These are phyloP conservation scores for Cornus suecica DNA, from an alignment of 148 eudicot species.

Conservation along the genomic window DNA sequence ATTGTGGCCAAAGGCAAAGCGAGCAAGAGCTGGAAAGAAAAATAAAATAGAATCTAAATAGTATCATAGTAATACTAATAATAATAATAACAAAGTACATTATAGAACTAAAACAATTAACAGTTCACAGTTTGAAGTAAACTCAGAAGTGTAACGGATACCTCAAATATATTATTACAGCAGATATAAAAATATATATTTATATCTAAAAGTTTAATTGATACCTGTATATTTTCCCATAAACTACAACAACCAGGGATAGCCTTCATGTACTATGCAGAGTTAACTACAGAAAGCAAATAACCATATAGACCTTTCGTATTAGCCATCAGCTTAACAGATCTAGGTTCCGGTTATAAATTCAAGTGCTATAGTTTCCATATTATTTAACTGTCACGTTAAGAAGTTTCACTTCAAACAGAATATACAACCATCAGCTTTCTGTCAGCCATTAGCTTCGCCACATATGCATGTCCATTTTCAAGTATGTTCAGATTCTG, in stretches of 20 bases:
- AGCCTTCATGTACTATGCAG: not conserved
- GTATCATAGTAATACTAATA: not conserved
- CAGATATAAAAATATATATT: not conserved
- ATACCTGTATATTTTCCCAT: not conserved
- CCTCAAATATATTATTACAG: not conserved
- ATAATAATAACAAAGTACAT: too few relatives aligned
- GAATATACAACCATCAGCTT: not conserved
- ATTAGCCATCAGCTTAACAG: not conserved
- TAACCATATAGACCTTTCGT: not conserved
- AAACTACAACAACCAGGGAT: not conserved
- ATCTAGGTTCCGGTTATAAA: not conserved
- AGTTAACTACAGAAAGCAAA: not conserved
- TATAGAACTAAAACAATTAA: too few relatives aligned
- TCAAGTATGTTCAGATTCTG: not conserved
- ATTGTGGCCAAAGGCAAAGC: constrained; percentile 95
- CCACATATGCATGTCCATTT: not conserved
- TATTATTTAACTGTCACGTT: too few relatives aligned
- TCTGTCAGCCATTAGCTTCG: not conserved
- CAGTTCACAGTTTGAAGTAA: not conserved
- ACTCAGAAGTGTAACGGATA: not conserved
- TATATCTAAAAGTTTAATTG: not conserved
- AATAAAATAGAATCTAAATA: not conserved
- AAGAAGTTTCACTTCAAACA: too few relatives aligned
- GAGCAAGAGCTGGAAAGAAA: constrained; percentile 70
- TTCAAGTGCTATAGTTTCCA: too few relatives aligned